Base-by-base conservation (phyloP, 1,284 basidiomycete species). In the Naganishia cerealis region DNA sequence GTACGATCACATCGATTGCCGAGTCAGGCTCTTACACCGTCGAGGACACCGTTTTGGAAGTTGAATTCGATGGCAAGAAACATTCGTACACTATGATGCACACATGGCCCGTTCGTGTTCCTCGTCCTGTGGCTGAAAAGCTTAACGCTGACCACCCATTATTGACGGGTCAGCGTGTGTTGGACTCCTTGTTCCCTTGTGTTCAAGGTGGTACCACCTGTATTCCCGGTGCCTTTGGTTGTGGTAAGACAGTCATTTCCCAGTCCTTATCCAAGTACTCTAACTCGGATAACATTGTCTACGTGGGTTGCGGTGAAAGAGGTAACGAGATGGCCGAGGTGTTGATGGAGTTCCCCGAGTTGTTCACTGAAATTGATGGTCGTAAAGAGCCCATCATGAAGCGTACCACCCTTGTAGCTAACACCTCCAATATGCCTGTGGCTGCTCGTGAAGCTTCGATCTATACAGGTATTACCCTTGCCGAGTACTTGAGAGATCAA, bases 311-410 rank as follows among this genome's bases (percentile, higher is more conserved):
- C 78, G 94, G 92, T 73, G 92, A 94, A 78, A 90, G 92, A 75
- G 91, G 91, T 78, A 93, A 93, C 74, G 91, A 91, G 88, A 99
- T 99, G 96, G 96, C 96, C 72, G 96, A 99, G 84, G 95, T 97
- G 26, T 84, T 96, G 80, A 92, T 92, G 87, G 91, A 94, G 78
- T 98, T 99, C 88, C 96, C 96, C 66, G 85, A 94, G 81, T 85
- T 99, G n/a, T n/a, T n/a, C n/a, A n/a, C n/a, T n/a, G n/a, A n/a
- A n/a, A n/a, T n/a, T n/a, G n/a, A 92, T 75, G 85, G 85, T 69
- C 91, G 93, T 68, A 90, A 97, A 86, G 95, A 98, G 81, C 96
- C 96, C 48, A 99, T 99, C 85, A 99, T 99, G 96, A 99, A 99
- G 83, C 94, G 96, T 72, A 99, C 96, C 1, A 94, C 95, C 3